Percentiles rank a stretch among this genome's conserved stretches.
phyloP scores from a whole-genome alignment of 768 basidiomycete genomes.

The Mrakia hoshinonis region DNA sequence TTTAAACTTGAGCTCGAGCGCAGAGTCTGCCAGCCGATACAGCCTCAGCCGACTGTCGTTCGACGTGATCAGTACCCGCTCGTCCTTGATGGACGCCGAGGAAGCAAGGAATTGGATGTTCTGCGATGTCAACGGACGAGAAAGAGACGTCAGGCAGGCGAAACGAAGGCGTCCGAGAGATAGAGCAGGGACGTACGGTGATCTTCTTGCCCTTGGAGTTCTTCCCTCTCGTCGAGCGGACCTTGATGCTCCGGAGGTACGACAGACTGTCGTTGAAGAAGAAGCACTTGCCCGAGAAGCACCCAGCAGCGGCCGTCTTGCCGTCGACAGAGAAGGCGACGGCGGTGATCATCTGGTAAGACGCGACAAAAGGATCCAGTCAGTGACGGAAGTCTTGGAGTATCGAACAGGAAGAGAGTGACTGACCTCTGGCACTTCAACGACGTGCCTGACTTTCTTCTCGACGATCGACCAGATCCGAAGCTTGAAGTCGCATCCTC shows the following conservation, averaged over 20 bases:
- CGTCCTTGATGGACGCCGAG: slow-evolving; percentile 17
- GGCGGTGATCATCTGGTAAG: slow-evolving; percentile 32
- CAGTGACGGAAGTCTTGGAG: not conserved
- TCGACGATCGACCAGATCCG: slow-evolving; percentile 35
- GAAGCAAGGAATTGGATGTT: slow-evolving; percentile 20
- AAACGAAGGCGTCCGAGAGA: not conserved
- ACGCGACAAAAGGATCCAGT: not conserved
- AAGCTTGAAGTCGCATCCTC: slow-evolving; percentile 35
- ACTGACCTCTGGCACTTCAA: slow-evolving; percentile 32
- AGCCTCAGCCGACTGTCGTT: slow-evolving; percentile 36
- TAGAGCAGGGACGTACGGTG: slow-evolving; percentile 32
- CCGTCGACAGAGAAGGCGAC: slow-evolving; percentile 36
- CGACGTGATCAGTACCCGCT: slow-evolving; percentile 34
- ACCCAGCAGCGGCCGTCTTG: slow-evolving; percentile 32
- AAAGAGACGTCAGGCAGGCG: too few relatives aligned
- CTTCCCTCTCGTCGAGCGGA: slow-evolving; percentile 32
- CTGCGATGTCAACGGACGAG: not conserved
- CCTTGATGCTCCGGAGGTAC: slow-evolving; percentile 7
- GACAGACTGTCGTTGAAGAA: not conserved
- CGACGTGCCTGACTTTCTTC: slow-evolving; percentile 34
- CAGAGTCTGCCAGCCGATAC: slow-evolving; percentile 31
- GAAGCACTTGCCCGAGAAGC: slow-evolving; percentile 32
- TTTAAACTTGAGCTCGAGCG: slow-evolving; percentile 33
- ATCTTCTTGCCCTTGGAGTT: slow-evolving; percentile 36
- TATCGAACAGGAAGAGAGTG: not conserved